Evolutionary conservation across 2,329 filamentous ascomycete species (phyloP), one percentile per base, ranked within the genome.

Genomic region (Zymoseptoria crescenta): DNA sequence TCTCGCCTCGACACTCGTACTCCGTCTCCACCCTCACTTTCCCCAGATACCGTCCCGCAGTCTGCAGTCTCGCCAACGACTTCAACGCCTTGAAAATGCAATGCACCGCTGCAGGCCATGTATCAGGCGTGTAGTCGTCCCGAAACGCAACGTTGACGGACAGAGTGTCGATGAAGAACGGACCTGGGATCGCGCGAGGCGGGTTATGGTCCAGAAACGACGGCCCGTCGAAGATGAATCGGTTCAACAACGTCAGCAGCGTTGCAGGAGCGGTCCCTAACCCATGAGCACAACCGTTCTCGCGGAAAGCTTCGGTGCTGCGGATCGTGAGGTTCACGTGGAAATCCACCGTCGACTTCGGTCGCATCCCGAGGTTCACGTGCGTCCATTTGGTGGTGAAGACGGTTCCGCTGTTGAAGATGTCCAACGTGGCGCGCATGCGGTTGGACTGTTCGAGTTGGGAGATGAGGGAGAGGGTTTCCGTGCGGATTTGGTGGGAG

Each of bases 251-350:
- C 8, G 56, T 60, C 24, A 66, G 59, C 3, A 70, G 59, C 2
- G 56, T 52, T 20, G 60, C 52, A 24, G 65, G 65, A 1, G 59
- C 58, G 4, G 58, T 56, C 13, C 64, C 61, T n/a, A 10, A 10
- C 29, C 29, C 7, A 63, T 61, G 30, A 61, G 59, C 62, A 45
- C 60, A 56, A n/a, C 64, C 61, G n/a, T 64, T 63, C 2, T 57
- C 29, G 9, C 56, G 58, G 48, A 69, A 70, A 4, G 62, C 60
- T 61, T 70, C 68, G 1, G 66, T 64, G 54, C 61, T 67, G 58
- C 65, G 62, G 50, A 69, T 62, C 20, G 58, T 60, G 5, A 68
- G 57, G 5, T 62, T 63, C 1, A 68, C 62, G 10, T 57, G 58
- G 21, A 69, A 35, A 54, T 68, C 56, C 3, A 70, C 48, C 1